These are phyloP conservation scores for Blastomyces silverae DNA, from an alignment of 2,329 filamentous ascomycete genomes.

Conservation along the genomic window DNA sequence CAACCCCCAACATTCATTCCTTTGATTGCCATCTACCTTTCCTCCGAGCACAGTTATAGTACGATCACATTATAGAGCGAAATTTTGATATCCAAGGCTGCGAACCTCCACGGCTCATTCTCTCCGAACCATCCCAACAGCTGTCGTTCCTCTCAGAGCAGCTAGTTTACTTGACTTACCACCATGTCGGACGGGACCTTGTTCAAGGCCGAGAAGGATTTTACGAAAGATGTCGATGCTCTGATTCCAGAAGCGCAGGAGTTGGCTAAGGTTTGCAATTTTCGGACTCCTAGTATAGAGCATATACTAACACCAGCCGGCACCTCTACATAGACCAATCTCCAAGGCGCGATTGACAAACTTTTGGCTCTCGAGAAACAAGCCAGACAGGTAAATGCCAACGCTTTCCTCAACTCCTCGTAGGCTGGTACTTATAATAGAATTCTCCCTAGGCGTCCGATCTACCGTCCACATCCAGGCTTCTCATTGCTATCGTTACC, in stretches of 20 bases:
- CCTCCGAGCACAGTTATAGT: background rate
- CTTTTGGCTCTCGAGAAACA: slow-evolving; percentile 89
- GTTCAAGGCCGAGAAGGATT: slow-evolving; percentile 97
- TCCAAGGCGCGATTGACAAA: slow-evolving; percentile 87
- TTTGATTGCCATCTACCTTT: background rate
- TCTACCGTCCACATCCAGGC: slow-evolving; percentile 85
- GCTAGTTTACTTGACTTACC: slow-evolving; percentile 24
- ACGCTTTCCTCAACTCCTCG: slow-evolving; percentile 16
- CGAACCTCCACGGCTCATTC: background rate
- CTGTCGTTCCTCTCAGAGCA: background rate
- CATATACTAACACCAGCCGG: slow-evolving; percentile 17
- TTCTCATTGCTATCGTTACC: slow-evolving; percentile 82
- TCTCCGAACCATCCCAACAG: background rate
- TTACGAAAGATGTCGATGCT: slow-evolving; percentile 89
- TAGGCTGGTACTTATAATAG: background rate
- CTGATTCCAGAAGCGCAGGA: slow-evolving; percentile 84
- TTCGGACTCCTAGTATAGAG: background rate
- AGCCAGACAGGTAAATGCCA: slow-evolving; percentile 70
- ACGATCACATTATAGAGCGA: background rate
- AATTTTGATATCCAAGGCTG: background rate
- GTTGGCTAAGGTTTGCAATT: slow-evolving; percentile 64
- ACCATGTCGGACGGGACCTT: slow-evolving; percentile 72
- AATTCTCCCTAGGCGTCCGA: slow-evolving; percentile 66
- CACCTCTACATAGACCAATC: slow-evolving; percentile 47
- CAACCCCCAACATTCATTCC: background rate